These are phyloP conservation scores for Parastagonospora nodorum DNA, from an alignment of 2,329 filamentous ascomycete genomes.

Conservation along the genomic window DNA sequence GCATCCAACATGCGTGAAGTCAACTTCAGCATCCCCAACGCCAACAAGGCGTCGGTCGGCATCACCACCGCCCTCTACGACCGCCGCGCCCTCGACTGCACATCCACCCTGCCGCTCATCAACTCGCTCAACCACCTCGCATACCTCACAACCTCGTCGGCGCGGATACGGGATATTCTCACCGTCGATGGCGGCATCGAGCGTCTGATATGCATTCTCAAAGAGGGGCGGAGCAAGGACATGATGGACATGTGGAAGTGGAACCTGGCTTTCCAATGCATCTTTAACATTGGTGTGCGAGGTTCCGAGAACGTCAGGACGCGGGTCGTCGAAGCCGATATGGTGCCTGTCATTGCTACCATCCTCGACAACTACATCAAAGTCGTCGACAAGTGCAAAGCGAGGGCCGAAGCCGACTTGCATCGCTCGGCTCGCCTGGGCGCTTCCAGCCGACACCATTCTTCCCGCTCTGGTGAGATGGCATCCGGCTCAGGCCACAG, in stretches of 20 bases:
- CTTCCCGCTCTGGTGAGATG: constrained; percentile 47
- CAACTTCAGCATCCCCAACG: constrained; percentile 98
- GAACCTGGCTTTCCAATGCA: constrained; percentile 98
- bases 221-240: constrained; percentile 94
- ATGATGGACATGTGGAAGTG: constrained; percentile 99
- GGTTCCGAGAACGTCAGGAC: constrained; percentile 94
- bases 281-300: constrained; percentile 97
- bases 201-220: constrained; percentile 93
- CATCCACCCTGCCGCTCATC: constrained; percentile 94
- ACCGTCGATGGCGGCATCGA: constrained; percentile 99
- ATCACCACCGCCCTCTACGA: constrained; percentile 99
- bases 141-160: constrained; percentile 96
- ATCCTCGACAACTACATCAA: constrained; percentile 99
- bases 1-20: constrained; percentile 87
- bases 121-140: constrained; percentile 99
- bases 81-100: constrained; percentile 95
- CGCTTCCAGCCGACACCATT: constrained; percentile 46
- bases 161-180: constrained; percentile 94
- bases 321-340: constrained; percentile 95
- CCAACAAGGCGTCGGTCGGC: constrained; percentile 98
- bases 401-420: constrained; percentile 80
- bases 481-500: constrained; percentile 38
- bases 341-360: constrained; percentile 98
- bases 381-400: constrained; percentile 88
- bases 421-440: constrained; percentile 61